Base-by-base conservation (phyloP, 331 rosid genomes). In the Quercus phellos region DNA sequence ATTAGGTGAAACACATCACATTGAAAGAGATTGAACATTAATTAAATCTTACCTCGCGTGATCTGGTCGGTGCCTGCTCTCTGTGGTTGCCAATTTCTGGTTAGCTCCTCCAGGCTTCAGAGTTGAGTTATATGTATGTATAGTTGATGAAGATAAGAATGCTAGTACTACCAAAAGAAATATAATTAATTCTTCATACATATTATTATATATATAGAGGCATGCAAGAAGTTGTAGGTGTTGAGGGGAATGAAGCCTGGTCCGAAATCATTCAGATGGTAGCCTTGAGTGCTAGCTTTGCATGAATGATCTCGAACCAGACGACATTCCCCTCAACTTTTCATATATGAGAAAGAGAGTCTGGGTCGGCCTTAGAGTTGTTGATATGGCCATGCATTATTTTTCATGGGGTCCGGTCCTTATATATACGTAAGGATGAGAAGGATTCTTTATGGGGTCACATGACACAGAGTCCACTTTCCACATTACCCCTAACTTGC, bases 321-420 rank as follows among this genome's bases (percentile, higher is more conserved):
- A 91, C 85, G n/a, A 89, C 94, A 83, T 88, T 85, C 87, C 91
- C 90, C 96, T 78, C 94, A 91, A 85, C 96, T 42, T 81, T 88
- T 75, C 77, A 70, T 71, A 83, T 77, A 77, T 66, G 70, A 63
- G 59, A 72, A 82, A 72, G 78, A 83, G 16, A 13, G 53, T 12
- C 53, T 46, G 16, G 53, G 16, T 46, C 53, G 53, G 46, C 46
- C 46, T 38, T 38, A 38, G 53, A 68, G 85, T 18, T 75, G 77
- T 80, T 83, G 84, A 87, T 74, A 85, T 91, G 85, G 81, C 90
- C 93, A 86, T 89, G 92, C 92, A 84, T 86, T 85, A 82, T 86
- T 71, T 84, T 82, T 83, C 85, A 87, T 72, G 87, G 87, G 90
- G 88, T 88, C 86, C 84, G 85, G 14, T 10, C 53, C 16, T 13